Percentiles rank a stretch among this genome's conserved stretches.
phyloP scores from a whole-genome alignment of 495 filamentous ascomycete species.

The Sordaria brevicollis region DNA sequence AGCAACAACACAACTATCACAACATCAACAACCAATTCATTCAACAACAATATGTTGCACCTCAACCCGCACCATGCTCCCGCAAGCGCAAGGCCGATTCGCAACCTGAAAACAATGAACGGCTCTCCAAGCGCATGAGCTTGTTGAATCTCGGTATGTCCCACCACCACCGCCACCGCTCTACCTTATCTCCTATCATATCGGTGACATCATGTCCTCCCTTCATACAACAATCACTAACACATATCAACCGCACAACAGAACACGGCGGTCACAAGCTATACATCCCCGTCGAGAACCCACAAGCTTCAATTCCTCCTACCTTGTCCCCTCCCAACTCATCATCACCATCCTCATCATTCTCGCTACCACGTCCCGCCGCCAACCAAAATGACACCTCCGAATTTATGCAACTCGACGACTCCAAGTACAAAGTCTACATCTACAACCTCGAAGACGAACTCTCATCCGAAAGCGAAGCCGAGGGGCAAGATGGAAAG shows the following conservation, averaged over 20 bases:
- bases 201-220: background rate
- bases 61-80: constrained; percentile 9
- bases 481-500: constrained; percentile 37
- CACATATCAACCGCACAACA: constrained; percentile 11
- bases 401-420: constrained; percentile 68
- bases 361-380: background rate
- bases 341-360: background rate
- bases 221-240: constrained; percentile 5
- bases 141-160: constrained; percentile 68
- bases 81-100: constrained; percentile 45
- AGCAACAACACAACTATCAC: background rate
- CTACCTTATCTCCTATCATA: constrained; percentile 1
- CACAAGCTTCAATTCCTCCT: constrained; percentile 8
- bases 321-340: background rate
- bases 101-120: constrained; percentile 38
- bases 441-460: constrained; percentile 86
- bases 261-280: constrained; percentile 45
- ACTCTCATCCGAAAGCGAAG: constrained; percentile 54
- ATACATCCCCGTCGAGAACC: constrained; percentile 43
- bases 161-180: background rate
- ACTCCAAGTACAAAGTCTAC: constrained; percentile 77
- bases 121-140: constrained; percentile 70
- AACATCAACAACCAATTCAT: constrained; percentile 4
- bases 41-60: constrained; percentile 1
- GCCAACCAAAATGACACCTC: constrained; percentile 35